These are phyloP conservation scores for Diospyros kaki DNA, from an alignment of 148 eudicot genomes.

Conservation along the genomic window DNA sequence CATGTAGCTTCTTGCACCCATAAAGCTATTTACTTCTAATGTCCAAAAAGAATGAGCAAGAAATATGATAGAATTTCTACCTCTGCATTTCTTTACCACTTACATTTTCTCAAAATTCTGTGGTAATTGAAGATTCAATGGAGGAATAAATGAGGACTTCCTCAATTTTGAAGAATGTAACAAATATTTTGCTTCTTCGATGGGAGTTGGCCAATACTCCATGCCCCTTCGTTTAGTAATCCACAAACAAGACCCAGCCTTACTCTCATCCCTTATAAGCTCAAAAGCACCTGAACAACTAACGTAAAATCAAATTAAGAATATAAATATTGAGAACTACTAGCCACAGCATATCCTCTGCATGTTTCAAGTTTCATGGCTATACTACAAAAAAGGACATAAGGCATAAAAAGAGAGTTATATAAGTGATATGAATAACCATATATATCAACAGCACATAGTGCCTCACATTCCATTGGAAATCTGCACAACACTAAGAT, in stretches of 20 bases:
- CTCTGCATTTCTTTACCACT: constrained; percentile 18
- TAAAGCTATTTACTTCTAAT: background rate
- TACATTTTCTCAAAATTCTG: constrained; percentile 85
- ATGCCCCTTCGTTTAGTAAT: constrained; percentile 83
- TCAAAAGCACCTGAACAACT: constrained; percentile 68
- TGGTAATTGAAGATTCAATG: constrained; percentile 52
- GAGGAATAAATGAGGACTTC: constrained; percentile 28
- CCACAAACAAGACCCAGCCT: constrained; percentile 94
- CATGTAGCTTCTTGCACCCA: background rate
- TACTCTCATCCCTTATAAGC: constrained; percentile 77
- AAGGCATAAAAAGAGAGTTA: too few species aligned
- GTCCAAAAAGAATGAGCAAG: background rate
- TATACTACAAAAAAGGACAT: too few species aligned
- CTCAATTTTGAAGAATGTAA: constrained; percentile 39
- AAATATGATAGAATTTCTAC: background rate
- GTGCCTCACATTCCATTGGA: background rate
- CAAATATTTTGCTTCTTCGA: constrained; percentile 80
- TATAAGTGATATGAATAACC: background rate
- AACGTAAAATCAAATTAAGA: background rate
- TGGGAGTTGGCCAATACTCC: constrained; percentile 95
- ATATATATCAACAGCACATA: background rate
- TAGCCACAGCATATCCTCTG: background rate
- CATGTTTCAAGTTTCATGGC: background rate
- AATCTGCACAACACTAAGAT: background rate
- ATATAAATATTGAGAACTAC: background rate